Base-by-base conservation (phyloP, 495 filamentous ascomycete genomes). In the Penicillium manginii region DNA sequence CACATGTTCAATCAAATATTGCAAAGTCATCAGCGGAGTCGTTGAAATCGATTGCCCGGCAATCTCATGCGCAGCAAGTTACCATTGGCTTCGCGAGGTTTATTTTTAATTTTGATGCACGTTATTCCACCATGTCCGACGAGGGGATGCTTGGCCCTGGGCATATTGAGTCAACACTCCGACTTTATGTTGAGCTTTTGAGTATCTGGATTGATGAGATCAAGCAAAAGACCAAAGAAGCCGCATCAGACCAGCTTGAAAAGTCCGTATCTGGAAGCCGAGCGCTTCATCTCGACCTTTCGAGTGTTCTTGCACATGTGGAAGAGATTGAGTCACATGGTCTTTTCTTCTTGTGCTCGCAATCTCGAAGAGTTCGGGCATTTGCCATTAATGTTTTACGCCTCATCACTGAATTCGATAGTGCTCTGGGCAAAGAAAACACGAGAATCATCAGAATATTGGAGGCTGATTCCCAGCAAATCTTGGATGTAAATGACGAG, bases 161-260 rank as follows among this genome's bases (percentile, higher is more conserved):
- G 10, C 96, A 98, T 68, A 97, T 98, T 50, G 96, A 99, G 66
- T 96, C 88, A 56, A 98, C 96, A 3, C 69, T 99, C 17, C 85
- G 86, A 59, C 81, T 99, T 0, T 99, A 98, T 68, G 90, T 99
- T 45, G 92, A 99, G 70, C 76, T 98, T 9, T 79, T 99, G 32
- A 84, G 89, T 55, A 97, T 99, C 42, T 99, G 94, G 94, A 94
- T 96, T 29, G 92, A 97, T 52, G 92, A 97, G 66, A 93, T 98
- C 63, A 89, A 90, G 59, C 84, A 88, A 37, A 97, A 96, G 67
- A 90, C 86, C 11, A 89, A 83, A 64, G 89, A 89, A 31, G 88
- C 86, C 11, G 82, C 84, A 10, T 77, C 80, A 8, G 90, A 93
- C 23, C 74, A 76, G 2, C 70, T 78, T 2, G 88, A 91, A 17